Conservation (phyloP, 2,329 filamentous ascomycete species). For the Leptoxyphium fumago region DNA sequence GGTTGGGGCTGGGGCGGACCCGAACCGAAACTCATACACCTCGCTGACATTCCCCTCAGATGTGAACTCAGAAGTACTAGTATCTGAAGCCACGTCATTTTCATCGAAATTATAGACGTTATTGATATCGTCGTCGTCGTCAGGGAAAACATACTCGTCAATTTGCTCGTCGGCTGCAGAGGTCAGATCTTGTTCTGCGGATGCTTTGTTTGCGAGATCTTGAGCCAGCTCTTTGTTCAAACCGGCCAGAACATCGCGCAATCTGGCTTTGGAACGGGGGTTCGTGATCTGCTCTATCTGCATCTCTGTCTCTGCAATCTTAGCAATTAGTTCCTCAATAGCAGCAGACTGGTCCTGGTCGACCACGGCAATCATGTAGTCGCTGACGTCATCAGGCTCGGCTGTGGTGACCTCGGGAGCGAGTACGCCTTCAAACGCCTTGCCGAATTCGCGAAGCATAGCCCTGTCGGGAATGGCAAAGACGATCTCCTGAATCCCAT, state of each 20-base stretch:
- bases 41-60: slow-evolving; percentile 10
- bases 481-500: slow-evolving; percentile 35
- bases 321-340: slow-evolving; percentile 13
- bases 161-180: slow-evolving; percentile 8
- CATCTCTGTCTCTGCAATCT: slow-evolving; percentile 19
- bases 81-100: slow-evolving; percentile 14
- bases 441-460: slow-evolving; percentile 39
- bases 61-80: slow-evolving; percentile 6
- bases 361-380: slow-evolving; percentile 5
- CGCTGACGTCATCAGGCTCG: slow-evolving; percentile 1
- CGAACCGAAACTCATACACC: slow-evolving; percentile 16
- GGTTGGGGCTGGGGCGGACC: neutral
- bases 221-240: slow-evolving; percentile 20
- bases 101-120: slow-evolving; percentile 17
- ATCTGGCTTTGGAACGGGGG: slow-evolving; percentile 13
- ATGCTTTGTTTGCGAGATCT: slow-evolving; percentile 15
- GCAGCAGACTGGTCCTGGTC: slow-evolving; percentile 4
- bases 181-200: slow-evolving; percentile 14
- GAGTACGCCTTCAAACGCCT: slow-evolving; percentile 16
- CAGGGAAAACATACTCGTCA: slow-evolving; percentile 16
- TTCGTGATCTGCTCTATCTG: slow-evolving; percentile 20
- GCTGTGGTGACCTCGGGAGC: slow-evolving; percentile 7
- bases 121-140: slow-evolving; percentile 18
- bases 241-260: slow-evolving; percentile 18
- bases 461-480: slow-evolving; percentile 43